Base-by-base conservation (phyloP, 768 basidiomycete genomes). In the Cubamyces sp. region DNA sequence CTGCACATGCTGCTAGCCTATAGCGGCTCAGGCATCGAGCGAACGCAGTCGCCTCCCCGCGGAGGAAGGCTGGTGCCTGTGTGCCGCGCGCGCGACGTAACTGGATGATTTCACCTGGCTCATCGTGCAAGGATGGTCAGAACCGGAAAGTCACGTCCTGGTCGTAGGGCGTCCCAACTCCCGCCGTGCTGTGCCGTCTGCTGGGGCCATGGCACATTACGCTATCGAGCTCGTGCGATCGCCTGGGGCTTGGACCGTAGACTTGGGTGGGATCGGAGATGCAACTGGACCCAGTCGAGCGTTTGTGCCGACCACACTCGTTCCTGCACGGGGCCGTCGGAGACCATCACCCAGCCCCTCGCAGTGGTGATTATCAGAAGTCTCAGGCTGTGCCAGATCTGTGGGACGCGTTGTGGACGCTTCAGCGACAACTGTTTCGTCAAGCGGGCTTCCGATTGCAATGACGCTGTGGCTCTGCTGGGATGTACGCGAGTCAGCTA, bases 391-490 rank as follows among this genome's bases (percentile, higher is more conserved):
- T 59, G 57, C 57, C 57, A 59, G 57, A 51, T 51, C 57, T 52
- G 57, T 59, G 57, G 57, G 49, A 51, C 57, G 49, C 57, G 49
- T 59, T 59, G 49, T 59, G 49, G 57, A 59, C 49, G 57, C 57
- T n/a, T 59, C 49, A n/a, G n/a, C 49, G 28, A 45, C 23, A 51
- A 45, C 37, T 23, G 49, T 51, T 59, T 59, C 41, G 56, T 46
- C 49, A 59, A 59, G 25, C 48, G 16, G 48, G 26, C 48, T 28
- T n/a, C 34, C 45, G 45, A 19, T 37, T 15, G 25, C 11, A 41
- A 58, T 58, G 49, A 58, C 57, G 48, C 57, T 42, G 57, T 59
- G 57, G 57, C 57, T 59, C 57, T 59, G 57, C 57, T 59, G 41
- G 8, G 39, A 51, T 59, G 57, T 52, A 19, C 4, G 28, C 28